phyloP scores from a whole-genome alignment of 2,329 filamentous ascomycete species.

The Trichoderma arundinaceum region DNA sequence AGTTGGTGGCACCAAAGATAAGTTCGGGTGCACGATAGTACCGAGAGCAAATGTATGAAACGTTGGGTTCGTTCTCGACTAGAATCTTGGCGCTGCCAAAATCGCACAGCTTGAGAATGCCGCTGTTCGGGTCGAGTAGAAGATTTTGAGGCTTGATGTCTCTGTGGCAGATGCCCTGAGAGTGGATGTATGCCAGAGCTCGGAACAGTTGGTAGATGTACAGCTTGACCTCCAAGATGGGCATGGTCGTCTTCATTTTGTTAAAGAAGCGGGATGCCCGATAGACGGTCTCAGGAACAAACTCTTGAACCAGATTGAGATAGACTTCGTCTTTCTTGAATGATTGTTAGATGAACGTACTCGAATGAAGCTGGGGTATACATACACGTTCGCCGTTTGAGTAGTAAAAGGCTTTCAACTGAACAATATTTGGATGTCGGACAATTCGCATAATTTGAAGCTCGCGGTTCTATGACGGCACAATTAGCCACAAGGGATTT shows the following conservation, averaged over 20 bases:
- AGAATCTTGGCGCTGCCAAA: constrained; percentile 99
- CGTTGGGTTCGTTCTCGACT: constrained; percentile 98
- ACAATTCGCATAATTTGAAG: constrained; percentile 99
- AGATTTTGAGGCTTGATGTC: constrained; percentile 99
- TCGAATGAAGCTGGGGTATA: constrained; percentile 1
- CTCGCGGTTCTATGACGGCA: constrained; percentile 81
- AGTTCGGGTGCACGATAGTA: constrained; percentile 98
- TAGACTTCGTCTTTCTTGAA: constrained; percentile 95
- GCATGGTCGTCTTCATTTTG: constrained; percentile 99
- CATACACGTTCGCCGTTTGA: constrained; percentile 95
- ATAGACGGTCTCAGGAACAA: constrained; percentile 97
- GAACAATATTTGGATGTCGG: constrained; percentile 97
- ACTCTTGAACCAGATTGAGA: constrained; percentile 96
- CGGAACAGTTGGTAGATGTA: constrained; percentile 99
- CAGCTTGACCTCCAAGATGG: constrained; percentile 96
- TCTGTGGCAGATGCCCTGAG: constrained; percentile 97
- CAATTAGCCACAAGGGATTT: constrained; percentile 26
- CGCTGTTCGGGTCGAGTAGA: constrained; percentile 86
- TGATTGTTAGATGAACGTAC: constrained; percentile 20
- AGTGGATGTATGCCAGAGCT: constrained; percentile 97
- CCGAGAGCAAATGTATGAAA: constrained; percentile 98
- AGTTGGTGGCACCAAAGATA: constrained; percentile 98
- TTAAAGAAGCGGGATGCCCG: constrained; percentile 98
- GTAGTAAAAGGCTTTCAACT: constrained; percentile 99
- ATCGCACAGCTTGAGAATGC: constrained; percentile 95